Conservation (phyloP, 352 stramenopile species). For the Pythium phragmiticola region DNA sequence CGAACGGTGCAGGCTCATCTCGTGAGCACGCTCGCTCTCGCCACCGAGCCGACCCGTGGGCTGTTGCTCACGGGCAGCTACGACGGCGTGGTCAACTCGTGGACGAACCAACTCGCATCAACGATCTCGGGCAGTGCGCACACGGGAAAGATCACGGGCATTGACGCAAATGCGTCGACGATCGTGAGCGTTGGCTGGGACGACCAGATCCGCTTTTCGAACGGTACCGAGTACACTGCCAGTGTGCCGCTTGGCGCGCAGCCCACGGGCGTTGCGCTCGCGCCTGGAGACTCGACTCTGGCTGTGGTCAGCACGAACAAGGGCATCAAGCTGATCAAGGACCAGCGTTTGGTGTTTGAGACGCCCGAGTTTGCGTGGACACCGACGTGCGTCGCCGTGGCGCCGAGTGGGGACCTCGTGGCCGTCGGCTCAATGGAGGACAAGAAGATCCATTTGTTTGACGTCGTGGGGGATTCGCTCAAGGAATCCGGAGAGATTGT, state of each 20-base stretch:
- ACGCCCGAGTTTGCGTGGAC: slow-evolving; percentile 78
- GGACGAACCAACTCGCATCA: slow-evolving; percentile 65
- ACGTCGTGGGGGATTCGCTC: slow-evolving; percentile 65
- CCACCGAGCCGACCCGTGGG: slow-evolving; percentile 64
- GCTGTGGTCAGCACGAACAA: slow-evolving; percentile 79
- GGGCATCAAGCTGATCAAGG: slow-evolving; percentile 74
- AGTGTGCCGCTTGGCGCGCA: slow-evolving; percentile 66
- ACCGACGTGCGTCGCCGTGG: slow-evolving; percentile 74
- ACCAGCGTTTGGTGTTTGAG: slow-evolving; percentile 72
- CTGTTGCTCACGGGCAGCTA: slow-evolving; percentile 93
- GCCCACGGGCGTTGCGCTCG: slow-evolving; percentile 65
- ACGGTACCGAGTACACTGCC: slow-evolving; percentile 55
- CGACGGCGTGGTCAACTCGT: slow-evolving; percentile 92
- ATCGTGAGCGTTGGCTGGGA: slow-evolving; percentile 91
- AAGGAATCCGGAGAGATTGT: slow-evolving; percentile 63
- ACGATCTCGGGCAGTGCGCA: slow-evolving; percentile 43
- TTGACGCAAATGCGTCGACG: slow-evolving; percentile 55
- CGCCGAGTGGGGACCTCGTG: slow-evolving; percentile 63
- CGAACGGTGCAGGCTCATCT: slow-evolving; percentile 89
- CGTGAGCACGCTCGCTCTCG: slow-evolving; percentile 89
- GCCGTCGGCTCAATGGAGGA: slow-evolving; percentile 80
- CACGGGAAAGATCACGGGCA: slow-evolving; percentile 81
- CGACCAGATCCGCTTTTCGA: slow-evolving; percentile 81
- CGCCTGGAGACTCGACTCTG: slow-evolving; percentile 42
- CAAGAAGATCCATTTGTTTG: slow-evolving; percentile 88